Base-by-base conservation (phyloP, 1,139 yeast species). In the Hemisphaericaspora lyxosophila region DNA sequence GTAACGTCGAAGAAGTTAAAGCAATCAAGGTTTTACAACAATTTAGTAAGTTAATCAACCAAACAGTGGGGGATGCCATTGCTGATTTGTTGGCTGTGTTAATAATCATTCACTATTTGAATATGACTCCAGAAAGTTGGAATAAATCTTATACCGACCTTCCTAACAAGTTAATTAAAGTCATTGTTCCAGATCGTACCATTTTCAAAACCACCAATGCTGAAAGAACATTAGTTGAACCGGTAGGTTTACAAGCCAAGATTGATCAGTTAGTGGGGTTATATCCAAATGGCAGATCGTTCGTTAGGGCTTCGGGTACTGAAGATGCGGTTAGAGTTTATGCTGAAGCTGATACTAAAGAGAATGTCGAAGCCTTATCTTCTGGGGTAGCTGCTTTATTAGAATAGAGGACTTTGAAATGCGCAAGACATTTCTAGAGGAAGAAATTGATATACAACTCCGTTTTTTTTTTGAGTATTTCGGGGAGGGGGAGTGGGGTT, bases 281-380 rank as follows among this genome's bases (percentile, higher is more conserved):
- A 52, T 83, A 71, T 51, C 57, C 69, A 0, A 60, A 67, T 22
- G 97, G 94, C 2, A 75, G 98, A 55, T 82, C 95, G 3, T 92
- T 92, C 62, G 97, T 92, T 4, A 79, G 99, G 50, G 97, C 99
- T 7, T 85, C 96, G 45, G 99, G 98, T 13, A 92, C 99, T 2
- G 99, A 92, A 60, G 95, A 94, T 61, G 97, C 96, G 0, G 97
- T 92, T 2, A 78, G 98, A 53, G 87, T 92, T 7, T 92, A 92
- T 51, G 95, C 97, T 1, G 99, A 92, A 60, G 96, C 97, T 0
- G 70, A 67, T 11, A 75, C 69, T 16, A 45, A 49, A 32, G 67
- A 57, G 30, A 44, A 66, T 33, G 67, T 67, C 7, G 66, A 59
- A 32, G 54, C 52, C 24, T 63, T 71, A 38, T 59, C 69, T 3